These are phyloP conservation scores for Fusarium sp. DNA, from an alignment of 2,329 filamentous ascomycete species.

Conservation along the genomic window DNA sequence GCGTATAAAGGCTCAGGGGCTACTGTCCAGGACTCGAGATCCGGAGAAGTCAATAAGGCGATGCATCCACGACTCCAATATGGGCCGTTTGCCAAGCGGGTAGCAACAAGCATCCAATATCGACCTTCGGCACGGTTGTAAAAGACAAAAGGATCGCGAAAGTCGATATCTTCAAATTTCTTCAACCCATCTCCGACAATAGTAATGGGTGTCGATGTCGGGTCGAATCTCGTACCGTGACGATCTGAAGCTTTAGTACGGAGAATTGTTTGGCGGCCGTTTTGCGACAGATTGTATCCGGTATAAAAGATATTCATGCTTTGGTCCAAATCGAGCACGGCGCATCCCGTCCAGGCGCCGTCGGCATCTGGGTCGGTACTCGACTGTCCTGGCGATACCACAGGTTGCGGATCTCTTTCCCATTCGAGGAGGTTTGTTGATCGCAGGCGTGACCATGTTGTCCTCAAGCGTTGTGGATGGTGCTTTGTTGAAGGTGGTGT, in stretches of 20 bases:
- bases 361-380: slow-evolving; percentile 45
- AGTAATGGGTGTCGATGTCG: slow-evolving; percentile 37
- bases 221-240: slow-evolving; percentile 45
- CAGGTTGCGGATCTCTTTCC: slow-evolving; percentile 43
- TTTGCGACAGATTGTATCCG: slow-evolving; percentile 48
- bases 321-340: slow-evolving; percentile 47
- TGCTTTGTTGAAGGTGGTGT: slow-evolving; percentile 49
- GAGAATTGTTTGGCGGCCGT: slow-evolving; percentile 50
- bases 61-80: slow-evolving; percentile 52
- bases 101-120: slow-evolving; percentile 54
- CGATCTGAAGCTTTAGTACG: slow-evolving; percentile 43
- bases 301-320: slow-evolving; percentile 53
- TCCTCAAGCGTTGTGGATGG: slow-evolving; percentile 48
- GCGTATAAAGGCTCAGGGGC: slow-evolving; percentile 48
- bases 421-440: slow-evolving; percentile 48
- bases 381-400: slow-evolving; percentile 40
- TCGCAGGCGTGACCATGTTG: slow-evolving; percentile 49
- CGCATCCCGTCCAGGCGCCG: slow-evolving; percentile 51
- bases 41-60: slow-evolving; percentile 50
- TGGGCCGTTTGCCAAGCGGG: slow-evolving; percentile 48
- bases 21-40: slow-evolving; percentile 48
- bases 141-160: slow-evolving; percentile 52
- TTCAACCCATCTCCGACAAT: slow-evolving; percentile 37
- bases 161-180: slow-evolving; percentile 50
- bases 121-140: slow-evolving; percentile 45